Percentiles rank a stretch among this genome's conserved stretches.
Conservation (phyloP, 345 rosid species). For the Dipteronia sinensis region DNA sequence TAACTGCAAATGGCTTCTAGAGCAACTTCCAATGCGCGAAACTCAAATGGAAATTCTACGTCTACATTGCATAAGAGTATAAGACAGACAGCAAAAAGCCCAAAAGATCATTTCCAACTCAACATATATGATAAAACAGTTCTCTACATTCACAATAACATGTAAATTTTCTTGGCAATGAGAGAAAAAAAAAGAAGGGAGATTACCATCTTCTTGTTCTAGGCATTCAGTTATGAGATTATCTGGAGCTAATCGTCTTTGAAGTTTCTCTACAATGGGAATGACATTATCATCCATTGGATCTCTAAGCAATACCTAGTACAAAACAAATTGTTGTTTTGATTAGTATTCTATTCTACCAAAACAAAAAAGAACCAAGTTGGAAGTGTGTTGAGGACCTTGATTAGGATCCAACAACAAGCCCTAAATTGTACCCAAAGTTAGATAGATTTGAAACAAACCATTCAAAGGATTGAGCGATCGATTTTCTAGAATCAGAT, state of each 20-base stretch:
- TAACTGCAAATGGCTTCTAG: conserved; percentile 58
- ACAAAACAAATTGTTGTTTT: neutral
- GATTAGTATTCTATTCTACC: conserved; percentile 12
- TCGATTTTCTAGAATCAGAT: too few species aligned
- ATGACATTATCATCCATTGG: conserved; percentile 51
- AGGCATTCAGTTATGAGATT: conserved; percentile 15
- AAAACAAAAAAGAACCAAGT: neutral
- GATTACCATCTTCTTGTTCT: too few species aligned
- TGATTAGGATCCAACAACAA: too few species aligned
- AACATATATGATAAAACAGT: neutral
- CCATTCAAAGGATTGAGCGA: too few species aligned
- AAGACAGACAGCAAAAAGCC: neutral
- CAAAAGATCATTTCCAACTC: neutral
- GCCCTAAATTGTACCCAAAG: too few species aligned
- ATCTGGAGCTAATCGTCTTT: conserved; percentile 41
- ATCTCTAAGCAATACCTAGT: conserved; percentile 53
- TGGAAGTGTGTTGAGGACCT: too few species aligned
- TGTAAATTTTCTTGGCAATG: neutral
- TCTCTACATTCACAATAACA: neutral
- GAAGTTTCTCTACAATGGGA: conserved; percentile 53
- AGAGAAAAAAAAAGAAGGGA: too few species aligned
- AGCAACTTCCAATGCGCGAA: conserved; percentile 54
- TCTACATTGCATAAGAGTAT: neutral
- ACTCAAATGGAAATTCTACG: conserved; percentile 58
- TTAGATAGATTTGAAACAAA: too few species aligned